phyloP scores from a whole-genome alignment of 495 filamentous ascomycete genomes.

The Cairneyella variabilis region DNA sequence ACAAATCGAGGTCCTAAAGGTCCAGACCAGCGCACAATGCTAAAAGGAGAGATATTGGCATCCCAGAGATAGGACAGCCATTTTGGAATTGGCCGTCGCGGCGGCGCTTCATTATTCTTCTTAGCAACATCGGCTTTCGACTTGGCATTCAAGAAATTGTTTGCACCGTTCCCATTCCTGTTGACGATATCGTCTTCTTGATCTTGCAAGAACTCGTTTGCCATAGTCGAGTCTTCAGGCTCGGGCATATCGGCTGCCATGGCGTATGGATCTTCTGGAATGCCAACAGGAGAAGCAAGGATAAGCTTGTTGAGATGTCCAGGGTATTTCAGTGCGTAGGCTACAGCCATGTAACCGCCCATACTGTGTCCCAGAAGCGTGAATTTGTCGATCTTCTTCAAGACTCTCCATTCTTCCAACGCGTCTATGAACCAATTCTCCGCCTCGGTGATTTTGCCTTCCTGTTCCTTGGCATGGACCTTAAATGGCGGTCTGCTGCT shows the following conservation, averaged over 20 bases:
- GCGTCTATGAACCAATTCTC: constrained; percentile 97
- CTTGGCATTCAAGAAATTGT: constrained; percentile 48
- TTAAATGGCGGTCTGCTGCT: constrained; percentile 79
- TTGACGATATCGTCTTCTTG: constrained; percentile 55
- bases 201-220: constrained; percentile 72
- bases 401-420: constrained; percentile 89
- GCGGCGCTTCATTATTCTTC: constrained; percentile 18
- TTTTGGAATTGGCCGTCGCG: constrained; percentile 66
- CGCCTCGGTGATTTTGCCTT: constrained; percentile 82
- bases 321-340: constrained; percentile 94
- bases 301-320: constrained; percentile 93
- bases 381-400: constrained; percentile 86
- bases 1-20: constrained; percentile 88
- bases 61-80: constrained; percentile 96
- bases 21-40: constrained; percentile 82
- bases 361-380: constrained; percentile 90
- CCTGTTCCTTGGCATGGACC: constrained; percentile 74
- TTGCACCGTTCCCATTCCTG: constrained; percentile 17
- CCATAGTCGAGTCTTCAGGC: constrained; percentile 61
- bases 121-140: constrained; percentile 27
- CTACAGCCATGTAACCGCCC: constrained; percentile 90
- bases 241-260: constrained; percentile 78
- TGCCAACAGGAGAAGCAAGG: constrained; percentile 86
- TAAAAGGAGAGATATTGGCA: constrained; percentile 93
- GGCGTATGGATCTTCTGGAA: constrained; percentile 93